phyloP scores from a whole-genome alignment of 1,284 basidiomycete species.

The Flammula alnicola region DNA sequence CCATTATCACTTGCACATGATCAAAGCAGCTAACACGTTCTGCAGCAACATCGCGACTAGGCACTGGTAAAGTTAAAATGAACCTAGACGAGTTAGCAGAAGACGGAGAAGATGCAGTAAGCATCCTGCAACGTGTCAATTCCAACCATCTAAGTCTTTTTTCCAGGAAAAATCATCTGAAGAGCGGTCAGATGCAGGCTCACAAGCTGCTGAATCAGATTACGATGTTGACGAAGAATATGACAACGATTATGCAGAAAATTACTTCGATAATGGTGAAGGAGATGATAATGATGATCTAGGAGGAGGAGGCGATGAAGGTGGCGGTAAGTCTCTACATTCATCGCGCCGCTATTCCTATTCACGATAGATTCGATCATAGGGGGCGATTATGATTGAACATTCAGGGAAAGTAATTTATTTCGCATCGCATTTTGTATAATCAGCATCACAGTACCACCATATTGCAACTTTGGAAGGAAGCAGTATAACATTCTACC shows the following conservation, averaged over 20 bases:
- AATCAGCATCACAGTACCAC: constrained; percentile 29
- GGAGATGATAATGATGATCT: constrained; percentile 76
- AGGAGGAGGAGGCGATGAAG: constrained; percentile 64
- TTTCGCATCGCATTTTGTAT: constrained; percentile 19
- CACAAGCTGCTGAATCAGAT: constrained; percentile 65
- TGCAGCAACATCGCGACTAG: constrained; percentile 26
- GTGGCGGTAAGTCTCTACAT: constrained; percentile 24
- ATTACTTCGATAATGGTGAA: constrained; percentile 87
- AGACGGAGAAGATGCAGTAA: constrained; percentile 64
- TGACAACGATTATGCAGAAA: constrained; percentile 84
- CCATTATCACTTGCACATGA: no score
- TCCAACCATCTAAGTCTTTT: constrained; percentile 13
- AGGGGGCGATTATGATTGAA: constrained; percentile 26
- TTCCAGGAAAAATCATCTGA: constrained; percentile 67
- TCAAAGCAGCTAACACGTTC: no score
- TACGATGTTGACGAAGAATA: constrained; percentile 86
- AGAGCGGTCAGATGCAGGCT: constrained; percentile 66
- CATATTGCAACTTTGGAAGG: background rate
- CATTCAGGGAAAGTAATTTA: constrained; percentile 16
- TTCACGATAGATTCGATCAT: background rate
- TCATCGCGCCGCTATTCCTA: background rate
- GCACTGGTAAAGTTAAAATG: constrained; percentile 46
- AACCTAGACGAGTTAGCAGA: constrained; percentile 71
- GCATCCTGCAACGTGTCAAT: constrained; percentile 13
- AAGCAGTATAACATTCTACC: no score